phyloP scores from a whole-genome alignment of 2,329 filamentous ascomycete genomes.

The Exserohilum rostratum region DNA sequence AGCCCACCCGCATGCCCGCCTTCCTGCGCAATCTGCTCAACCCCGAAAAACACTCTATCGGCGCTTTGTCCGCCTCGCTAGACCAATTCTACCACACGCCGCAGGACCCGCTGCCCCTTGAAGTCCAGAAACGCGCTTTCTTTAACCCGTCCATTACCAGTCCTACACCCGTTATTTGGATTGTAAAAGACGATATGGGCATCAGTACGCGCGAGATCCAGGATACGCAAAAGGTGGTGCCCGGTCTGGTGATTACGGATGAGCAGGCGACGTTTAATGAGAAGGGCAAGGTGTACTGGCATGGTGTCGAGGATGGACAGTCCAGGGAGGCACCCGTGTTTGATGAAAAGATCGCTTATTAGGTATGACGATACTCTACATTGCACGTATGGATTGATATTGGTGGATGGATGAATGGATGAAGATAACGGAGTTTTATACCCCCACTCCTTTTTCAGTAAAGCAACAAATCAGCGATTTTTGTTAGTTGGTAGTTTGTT shows the following conservation, averaged over 20 bases:
- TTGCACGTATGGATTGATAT: no score
- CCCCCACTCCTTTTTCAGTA: background rate
- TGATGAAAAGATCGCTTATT: constrained; percentile 47
- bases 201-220: constrained; percentile 52
- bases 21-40: constrained; percentile 43
- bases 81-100: constrained; percentile 42
- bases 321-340: constrained; percentile 53
- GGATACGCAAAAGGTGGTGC: constrained; percentile 48
- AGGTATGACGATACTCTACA: constrained; percentile 5
- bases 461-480: no score
- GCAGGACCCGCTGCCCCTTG: constrained; percentile 39
- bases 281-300: constrained; percentile 54
- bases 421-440: constrained; percentile 1
- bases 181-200: constrained; percentile 53
- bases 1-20: constrained; percentile 37
- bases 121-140: constrained; percentile 51
- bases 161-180: constrained; percentile 54
- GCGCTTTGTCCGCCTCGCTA: constrained; percentile 37
- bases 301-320: constrained; percentile 45
- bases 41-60: constrained; percentile 41
- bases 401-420: no score
- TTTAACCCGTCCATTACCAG: constrained; percentile 53
- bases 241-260: constrained; percentile 51
- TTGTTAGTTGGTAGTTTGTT: no score
- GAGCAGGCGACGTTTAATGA: constrained; percentile 54